These are phyloP conservation scores for Saprolegnia parasitica DNA, from an alignment of 352 stramenopile species.

Conservation along the genomic window DNA sequence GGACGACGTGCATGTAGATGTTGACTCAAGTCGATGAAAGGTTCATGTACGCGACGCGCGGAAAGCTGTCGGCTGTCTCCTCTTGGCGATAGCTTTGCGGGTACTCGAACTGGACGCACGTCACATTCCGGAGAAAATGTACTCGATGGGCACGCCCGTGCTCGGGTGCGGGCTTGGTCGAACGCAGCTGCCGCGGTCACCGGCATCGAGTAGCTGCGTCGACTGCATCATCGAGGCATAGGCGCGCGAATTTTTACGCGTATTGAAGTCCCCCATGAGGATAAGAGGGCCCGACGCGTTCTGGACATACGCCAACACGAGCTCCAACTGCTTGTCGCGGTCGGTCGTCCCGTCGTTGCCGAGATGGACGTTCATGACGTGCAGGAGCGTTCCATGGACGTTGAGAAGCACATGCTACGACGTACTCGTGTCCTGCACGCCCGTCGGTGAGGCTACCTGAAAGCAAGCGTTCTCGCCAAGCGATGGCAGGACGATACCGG, in stretches of 20 bases:
- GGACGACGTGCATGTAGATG: neutral
- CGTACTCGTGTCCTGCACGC: neutral
- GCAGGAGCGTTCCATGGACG: neutral
- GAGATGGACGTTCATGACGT: slow-evolving; percentile 21
- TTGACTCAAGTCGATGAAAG: neutral
- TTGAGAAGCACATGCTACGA: slow-evolving; percentile 12
- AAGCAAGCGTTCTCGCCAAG: slow-evolving; percentile 25
- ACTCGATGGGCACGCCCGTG: slow-evolving; percentile 16
- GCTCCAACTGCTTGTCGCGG: slow-evolving; percentile 11
- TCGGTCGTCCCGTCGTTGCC: slow-evolving; percentile 23
- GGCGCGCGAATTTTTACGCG: slow-evolving; percentile 5
- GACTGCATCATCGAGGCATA: neutral
- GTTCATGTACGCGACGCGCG: slow-evolving; percentile 19
- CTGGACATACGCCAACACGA: neutral
- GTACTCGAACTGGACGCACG: slow-evolving; percentile 28
- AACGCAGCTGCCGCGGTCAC: neutral
- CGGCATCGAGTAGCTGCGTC: neutral
- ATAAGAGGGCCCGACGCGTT: slow-evolving; percentile 4
- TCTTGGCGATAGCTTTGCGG: slow-evolving; percentile 13
- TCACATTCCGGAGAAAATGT: slow-evolving; percentile 23
- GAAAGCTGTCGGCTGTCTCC: slow-evolving; percentile 21
- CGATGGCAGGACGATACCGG: slow-evolving; percentile 15
- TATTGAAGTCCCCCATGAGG: slow-evolving; percentile 28
- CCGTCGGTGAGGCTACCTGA: neutral
- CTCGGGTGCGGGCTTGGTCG: neutral